Conservation (phyloP, 2,329 filamentous ascomycete species). For the Colletotrichum siamense region DNA sequence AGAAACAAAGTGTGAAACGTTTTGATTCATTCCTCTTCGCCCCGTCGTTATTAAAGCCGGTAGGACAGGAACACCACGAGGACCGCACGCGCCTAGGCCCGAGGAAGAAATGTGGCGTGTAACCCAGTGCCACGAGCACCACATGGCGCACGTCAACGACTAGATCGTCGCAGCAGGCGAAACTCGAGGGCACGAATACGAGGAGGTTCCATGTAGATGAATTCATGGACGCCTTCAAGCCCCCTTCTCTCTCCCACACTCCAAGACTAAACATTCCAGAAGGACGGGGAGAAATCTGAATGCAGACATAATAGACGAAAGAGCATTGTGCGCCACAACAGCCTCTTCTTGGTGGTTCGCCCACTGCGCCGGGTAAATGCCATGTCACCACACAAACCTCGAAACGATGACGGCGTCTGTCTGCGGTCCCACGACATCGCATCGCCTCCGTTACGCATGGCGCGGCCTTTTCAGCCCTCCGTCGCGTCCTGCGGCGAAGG, state of each 20-base stretch:
- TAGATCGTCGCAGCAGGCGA: background rate
- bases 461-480: background rate
- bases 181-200: background rate
- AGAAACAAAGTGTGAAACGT: background rate
- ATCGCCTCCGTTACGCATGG: background rate
- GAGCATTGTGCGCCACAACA: background rate
- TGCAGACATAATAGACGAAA: constrained; percentile 1
- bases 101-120: background rate
- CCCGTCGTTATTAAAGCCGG: background rate
- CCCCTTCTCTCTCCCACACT: background rate
- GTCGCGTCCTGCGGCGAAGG: background rate
- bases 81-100: background rate
- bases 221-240: background rate
- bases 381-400: background rate
- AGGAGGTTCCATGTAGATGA: constrained; percentile 5
- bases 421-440: background rate
- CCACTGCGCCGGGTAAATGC: background rate
- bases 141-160: background rate
- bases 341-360: background rate
- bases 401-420: background rate
- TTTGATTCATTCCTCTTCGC: background rate
- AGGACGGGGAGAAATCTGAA: background rate
- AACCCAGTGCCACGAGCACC: background rate
- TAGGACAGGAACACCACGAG: constrained; percentile 1
- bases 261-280: background rate